These are phyloP conservation scores for Alopecurus myosuroides DNA, from an alignment of 176 grass and related monocot genomes.

Conservation along the genomic window DNA sequence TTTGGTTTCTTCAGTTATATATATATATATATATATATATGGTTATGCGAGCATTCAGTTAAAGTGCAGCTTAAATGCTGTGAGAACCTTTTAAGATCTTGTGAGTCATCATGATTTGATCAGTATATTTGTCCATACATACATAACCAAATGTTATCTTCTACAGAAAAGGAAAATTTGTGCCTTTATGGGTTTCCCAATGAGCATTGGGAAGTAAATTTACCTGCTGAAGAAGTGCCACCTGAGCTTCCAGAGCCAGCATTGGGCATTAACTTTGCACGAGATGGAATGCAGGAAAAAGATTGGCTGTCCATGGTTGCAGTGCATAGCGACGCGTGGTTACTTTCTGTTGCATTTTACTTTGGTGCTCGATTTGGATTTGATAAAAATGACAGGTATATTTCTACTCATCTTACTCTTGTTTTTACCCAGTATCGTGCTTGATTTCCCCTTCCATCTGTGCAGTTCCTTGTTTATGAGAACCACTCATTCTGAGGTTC, in stretches of 20 bases:
- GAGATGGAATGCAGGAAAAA: constrained; percentile 98
- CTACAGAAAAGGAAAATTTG: constrained; percentile 89
- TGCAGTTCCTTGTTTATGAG: background rate
- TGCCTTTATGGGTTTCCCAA: constrained; percentile 97
- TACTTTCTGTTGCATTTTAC: constrained; percentile 95
- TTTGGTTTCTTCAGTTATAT: background rate
- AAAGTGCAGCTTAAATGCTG: background rate
- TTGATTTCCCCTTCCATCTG: constrained; percentile 1
- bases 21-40: constrained; percentile 10
- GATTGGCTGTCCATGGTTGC: constrained; percentile 96
- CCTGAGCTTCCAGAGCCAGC: constrained; percentile 95
- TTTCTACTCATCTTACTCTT: constrained; percentile 23
- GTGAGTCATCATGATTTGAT: background rate
- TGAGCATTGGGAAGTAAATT: constrained; percentile 96
- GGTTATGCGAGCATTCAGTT: background rate
- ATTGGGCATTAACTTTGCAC: constrained; percentile 93
- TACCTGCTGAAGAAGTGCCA: constrained; percentile 95
- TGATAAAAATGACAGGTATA: constrained; percentile 81
- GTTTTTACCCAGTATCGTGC: background rate
- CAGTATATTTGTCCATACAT: background rate
- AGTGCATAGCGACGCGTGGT: constrained; percentile 87
- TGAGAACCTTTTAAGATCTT: background rate
- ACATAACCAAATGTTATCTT: constrained; percentile 17
- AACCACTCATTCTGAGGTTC: background rate
- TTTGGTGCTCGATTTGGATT: constrained; percentile 95